A percentile compares a stretch with the other conserved stretches of the same genome.
phyloP scores from a whole-genome alignment of 1,284 basidiomycete genomes.

The Marasmius fiardii region DNA sequence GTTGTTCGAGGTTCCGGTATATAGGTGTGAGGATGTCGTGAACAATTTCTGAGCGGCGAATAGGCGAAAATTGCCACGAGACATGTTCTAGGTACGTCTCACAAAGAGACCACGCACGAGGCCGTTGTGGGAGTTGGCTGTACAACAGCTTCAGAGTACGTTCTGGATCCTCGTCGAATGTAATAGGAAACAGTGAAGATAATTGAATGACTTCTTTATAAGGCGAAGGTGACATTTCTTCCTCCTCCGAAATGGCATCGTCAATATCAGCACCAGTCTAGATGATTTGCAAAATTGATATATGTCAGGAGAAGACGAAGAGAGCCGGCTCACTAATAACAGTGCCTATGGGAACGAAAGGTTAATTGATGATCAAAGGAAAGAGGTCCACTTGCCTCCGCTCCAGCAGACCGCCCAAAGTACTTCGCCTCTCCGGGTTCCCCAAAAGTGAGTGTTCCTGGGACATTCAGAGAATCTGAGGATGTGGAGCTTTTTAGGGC shows the following conservation, averaged over 20 bases:
- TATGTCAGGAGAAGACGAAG: neutral
- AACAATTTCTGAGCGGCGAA: slow-evolving; percentile 63
- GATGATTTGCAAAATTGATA: neutral
- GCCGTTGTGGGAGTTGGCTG: slow-evolving; percentile 46
- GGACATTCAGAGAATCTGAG: slow-evolving; percentile 36
- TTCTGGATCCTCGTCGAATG: slow-evolving; percentile 30
- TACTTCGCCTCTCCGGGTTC: slow-evolving; percentile 64
- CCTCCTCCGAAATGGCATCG: slow-evolving; percentile 27
- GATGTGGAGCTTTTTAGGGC: slow-evolving; percentile 21
- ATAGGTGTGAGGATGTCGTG: slow-evolving; percentile 59
- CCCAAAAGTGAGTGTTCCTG: slow-evolving; percentile 60
- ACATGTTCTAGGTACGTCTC: slow-evolving; percentile 67
- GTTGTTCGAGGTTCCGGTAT: slow-evolving; percentile 50
- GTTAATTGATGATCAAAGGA: neutral
- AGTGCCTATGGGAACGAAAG: slow-evolving; percentile 33
- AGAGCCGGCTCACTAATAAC: slow-evolving; percentile 38
- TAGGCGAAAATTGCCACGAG: slow-evolving; percentile 56
- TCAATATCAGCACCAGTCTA: slow-evolving; percentile 54
- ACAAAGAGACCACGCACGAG: slow-evolving; percentile 60
- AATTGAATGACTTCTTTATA: slow-evolving; percentile 41
- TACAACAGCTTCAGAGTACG: slow-evolving; percentile 40
- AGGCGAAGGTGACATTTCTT: slow-evolving; percentile 28
- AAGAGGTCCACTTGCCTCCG: slow-evolving; percentile 26
- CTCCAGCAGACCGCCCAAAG: slow-evolving; percentile 65
- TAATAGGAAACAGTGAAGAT: slow-evolving; percentile 44